Evolutionary conservation across 768 basidiomycete genomes (phyloP).

Genomic region (Lenzites betulinus): DNA sequence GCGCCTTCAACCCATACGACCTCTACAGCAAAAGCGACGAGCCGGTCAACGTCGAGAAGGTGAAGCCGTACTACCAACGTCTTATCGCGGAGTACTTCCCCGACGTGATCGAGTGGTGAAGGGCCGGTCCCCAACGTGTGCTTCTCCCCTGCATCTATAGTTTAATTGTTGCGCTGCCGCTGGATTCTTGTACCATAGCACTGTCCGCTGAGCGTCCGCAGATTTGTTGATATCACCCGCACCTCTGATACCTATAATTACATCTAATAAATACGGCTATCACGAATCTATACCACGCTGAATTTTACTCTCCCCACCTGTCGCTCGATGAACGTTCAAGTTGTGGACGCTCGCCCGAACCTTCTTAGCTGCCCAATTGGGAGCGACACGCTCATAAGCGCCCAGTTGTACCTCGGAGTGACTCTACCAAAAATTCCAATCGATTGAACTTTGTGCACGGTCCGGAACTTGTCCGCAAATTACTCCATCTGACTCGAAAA

Average conservation of each 20-base stretch:
- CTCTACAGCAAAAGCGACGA: constrained; percentile 89
- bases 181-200: constrained; percentile 13
- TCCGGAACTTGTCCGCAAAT: constrained; percentile 13
- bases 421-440: constrained; percentile 21
- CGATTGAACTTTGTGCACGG: constrained; percentile 9
- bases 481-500: background rate
- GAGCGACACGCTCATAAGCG: constrained; percentile 2
- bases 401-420: background rate
- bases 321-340: background rate
- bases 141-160: background rate
- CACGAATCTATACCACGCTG: background rate
- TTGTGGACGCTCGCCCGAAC: background rate
- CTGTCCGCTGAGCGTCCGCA: background rate
- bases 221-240: background rate
- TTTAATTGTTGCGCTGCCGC: background rate
- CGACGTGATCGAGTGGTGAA: constrained; percentile 74
- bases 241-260: background rate
- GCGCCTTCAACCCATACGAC: constrained; percentile 92
- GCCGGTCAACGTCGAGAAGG: constrained; percentile 56
- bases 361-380: constrained; percentile 5
- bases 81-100: constrained; percentile 90
- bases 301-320: background rate
- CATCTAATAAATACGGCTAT: background rate
- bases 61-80: constrained; percentile 81
- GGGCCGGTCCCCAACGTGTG: background rate